Evolutionary conservation across 2,329 filamentous ascomycete genomes (phyloP).

Genomic region (Arachnopeziza araneosa): DNA sequence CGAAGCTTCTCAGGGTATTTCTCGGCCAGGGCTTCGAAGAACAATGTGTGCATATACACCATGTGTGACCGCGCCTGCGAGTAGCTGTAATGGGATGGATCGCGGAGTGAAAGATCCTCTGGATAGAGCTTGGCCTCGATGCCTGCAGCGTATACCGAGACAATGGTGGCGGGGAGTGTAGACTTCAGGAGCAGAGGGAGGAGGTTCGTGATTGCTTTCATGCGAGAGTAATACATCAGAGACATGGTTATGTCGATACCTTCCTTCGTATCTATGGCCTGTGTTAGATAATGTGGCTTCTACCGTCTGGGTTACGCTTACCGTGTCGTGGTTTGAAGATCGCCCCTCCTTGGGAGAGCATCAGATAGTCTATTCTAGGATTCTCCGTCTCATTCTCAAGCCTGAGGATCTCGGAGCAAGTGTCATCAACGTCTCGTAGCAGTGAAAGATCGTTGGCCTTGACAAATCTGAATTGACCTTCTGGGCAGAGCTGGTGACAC

Average conservation of each 20-base stretch:
- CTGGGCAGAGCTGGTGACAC: slow-evolving; percentile 25
- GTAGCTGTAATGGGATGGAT: slow-evolving; percentile 24
- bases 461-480: slow-evolving; percentile 31
- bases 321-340: slow-evolving; percentile 21
- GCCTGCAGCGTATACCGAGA: slow-evolving; percentile 32
- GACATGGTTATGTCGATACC: slow-evolving; percentile 28
- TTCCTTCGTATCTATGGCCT: slow-evolving; percentile 28
- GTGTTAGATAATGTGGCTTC: slow-evolving; percentile 1
- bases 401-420: slow-evolving; percentile 24
- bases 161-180: slow-evolving; percentile 17
- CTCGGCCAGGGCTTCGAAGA: slow-evolving; percentile 28
- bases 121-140: slow-evolving; percentile 26
- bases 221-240: slow-evolving; percentile 31
- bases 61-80: slow-evolving; percentile 26
- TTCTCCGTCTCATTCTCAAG: slow-evolving; percentile 16
- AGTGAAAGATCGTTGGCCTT: slow-evolving; percentile 29
- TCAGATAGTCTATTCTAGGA: slow-evolving; percentile 31
- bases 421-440: slow-evolving; percentile 30
- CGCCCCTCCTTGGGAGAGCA: slow-evolving; percentile 28
- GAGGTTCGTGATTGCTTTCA: slow-evolving; percentile 26
- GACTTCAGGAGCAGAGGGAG: slow-evolving; percentile 26
- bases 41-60: slow-evolving; percentile 30
- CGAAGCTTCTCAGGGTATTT: slow-evolving; percentile 25
- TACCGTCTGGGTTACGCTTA: slow-evolving; percentile 2
- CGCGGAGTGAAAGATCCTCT: slow-evolving; percentile 28